Conservation (phyloP, 2,329 filamentous ascomycete species). For the Tolypocladium cylindrosporum region DNA sequence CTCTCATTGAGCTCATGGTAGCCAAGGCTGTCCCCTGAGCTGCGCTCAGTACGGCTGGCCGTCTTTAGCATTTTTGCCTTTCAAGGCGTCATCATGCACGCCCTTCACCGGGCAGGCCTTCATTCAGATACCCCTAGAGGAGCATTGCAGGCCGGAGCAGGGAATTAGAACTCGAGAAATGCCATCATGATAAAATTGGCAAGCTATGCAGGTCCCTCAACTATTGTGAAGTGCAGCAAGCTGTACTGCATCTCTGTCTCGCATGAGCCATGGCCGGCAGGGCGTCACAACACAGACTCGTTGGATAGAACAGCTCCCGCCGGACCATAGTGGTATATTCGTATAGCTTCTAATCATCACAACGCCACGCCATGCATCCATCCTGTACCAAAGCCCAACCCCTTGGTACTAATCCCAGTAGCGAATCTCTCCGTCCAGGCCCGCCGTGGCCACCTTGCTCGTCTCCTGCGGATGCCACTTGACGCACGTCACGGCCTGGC, state of each 20-base stretch:
- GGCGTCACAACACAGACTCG: not conserved
- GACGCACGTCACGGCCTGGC: conserved; percentile 72
- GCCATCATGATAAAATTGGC: not conserved
- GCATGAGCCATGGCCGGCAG: not conserved
- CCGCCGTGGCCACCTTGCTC: conserved; percentile 85
- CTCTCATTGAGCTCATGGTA: conserved; percentile 11
- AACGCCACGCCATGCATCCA: conserved; percentile 2
- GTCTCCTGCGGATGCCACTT: conserved; percentile 98
- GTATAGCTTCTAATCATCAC: not conserved
- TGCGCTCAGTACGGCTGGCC: not conserved
- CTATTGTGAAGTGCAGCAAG: not conserved
- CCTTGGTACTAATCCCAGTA: conserved; percentile 70
- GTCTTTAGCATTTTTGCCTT: not conserved
- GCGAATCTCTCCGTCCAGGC: conserved; percentile 77
- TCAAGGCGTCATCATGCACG: not conserved
- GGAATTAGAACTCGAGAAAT: not conserved
- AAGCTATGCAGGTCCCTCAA: not conserved
- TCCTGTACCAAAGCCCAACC: not conserved
- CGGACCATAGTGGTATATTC: not conserved
- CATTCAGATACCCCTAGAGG: not conserved
- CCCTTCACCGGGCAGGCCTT: not conserved
- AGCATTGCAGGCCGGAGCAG: not conserved
- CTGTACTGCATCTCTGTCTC: not conserved
- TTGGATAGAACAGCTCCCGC: too few relatives aligned
- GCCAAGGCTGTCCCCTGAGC: not conserved